Percentiles rank a stretch among this genome's conserved stretches.
Evolutionary conservation across 2,329 filamentous ascomycete species (phyloP).

Genomic region (Talaromyces pinophilus): DNA sequence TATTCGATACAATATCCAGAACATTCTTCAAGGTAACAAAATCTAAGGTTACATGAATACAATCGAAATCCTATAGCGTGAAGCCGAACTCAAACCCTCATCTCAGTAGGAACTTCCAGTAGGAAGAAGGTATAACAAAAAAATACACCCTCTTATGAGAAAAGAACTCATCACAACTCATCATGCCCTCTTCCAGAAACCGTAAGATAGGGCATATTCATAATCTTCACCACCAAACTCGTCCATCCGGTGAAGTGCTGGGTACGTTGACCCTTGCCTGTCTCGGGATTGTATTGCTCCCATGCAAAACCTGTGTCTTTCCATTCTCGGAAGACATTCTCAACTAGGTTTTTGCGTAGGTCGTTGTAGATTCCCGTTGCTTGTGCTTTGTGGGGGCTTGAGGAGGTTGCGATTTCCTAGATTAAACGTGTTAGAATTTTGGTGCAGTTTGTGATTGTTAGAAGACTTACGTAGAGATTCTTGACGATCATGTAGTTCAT

Average conservation of each 20-base stretch:
- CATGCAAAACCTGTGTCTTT: slow-evolving; percentile 91
- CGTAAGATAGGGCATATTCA: slow-evolving; percentile 79
- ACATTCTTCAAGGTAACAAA: not conserved
- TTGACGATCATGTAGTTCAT: slow-evolving; percentile 88
- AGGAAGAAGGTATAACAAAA: not conserved
- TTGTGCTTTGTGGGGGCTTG: slow-evolving; percentile 67
- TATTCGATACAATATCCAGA: not conserved
- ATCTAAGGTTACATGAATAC: slow-evolving; percentile 6
- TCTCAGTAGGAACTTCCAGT: too few species aligned
- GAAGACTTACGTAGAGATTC: slow-evolving; percentile 71
- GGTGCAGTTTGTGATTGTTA: not conserved
- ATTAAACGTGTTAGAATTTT: not conserved
- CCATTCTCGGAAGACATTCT: slow-evolving; percentile 88
- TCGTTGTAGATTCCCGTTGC: slow-evolving; percentile 73
- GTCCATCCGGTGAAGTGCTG: slow-evolving; percentile 99
- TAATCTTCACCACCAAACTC: slow-evolving; percentile 95
- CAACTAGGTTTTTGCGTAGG: slow-evolving; percentile 79
- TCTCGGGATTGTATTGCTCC: slow-evolving; percentile 97
- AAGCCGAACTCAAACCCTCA: not conserved
- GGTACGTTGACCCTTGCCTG: slow-evolving; percentile 87
- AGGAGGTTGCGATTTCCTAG: slow-evolving; percentile 63
- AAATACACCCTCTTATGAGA: not conserved
- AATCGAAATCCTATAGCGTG: not conserved
- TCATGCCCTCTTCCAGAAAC: slow-evolving; percentile 42
- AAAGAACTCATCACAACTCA: slow-evolving; percentile 46